Percentiles rank a stretch among this genome's conserved stretches.
phyloP scores from a whole-genome alignment of 2,329 filamentous ascomycete species.

The Coniochaeta prunicola region DNA sequence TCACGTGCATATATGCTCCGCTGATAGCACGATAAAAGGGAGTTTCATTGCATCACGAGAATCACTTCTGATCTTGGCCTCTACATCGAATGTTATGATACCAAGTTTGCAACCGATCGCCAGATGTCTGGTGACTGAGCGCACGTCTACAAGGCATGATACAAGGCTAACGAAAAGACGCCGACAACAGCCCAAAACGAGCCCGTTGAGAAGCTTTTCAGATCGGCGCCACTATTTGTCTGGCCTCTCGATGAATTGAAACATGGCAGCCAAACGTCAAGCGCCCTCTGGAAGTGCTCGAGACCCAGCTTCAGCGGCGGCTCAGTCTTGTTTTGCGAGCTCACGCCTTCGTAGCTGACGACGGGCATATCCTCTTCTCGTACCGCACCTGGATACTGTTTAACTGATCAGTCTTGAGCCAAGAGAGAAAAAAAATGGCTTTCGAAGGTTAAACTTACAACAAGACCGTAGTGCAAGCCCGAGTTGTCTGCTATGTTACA shows the following conservation, averaged over 20 bases:
- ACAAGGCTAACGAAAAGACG: neutral
- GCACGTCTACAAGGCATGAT: neutral
- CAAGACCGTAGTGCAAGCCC: neutral
- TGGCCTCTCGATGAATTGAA: neutral
- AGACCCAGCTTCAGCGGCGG: neutral
- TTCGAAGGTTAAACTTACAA: neutral
- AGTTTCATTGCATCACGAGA: too few relatives aligned
- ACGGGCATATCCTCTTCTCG: conserved; percentile 6
- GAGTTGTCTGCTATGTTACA: conserved; percentile 4
- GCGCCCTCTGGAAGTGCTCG: neutral
- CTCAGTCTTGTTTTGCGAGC: neutral
- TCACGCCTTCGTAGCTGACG: neutral
- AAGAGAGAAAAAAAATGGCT: neutral
- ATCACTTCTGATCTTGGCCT: too few relatives aligned
- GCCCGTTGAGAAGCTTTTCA: neutral
- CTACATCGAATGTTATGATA: too few relatives aligned
- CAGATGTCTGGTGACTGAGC: neutral
- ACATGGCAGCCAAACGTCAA: conserved; percentile 2
- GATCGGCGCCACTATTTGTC: neutral
- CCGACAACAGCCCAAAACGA: neutral
- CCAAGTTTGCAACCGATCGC: neutral
- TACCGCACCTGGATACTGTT: conserved; percentile 6
- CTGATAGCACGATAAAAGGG: too few relatives aligned
- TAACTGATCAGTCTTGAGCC: neutral
- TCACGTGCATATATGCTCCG: too few relatives aligned